These are phyloP conservation scores for Vitellaria paradoxa DNA, from an alignment of 179 eudicot genomes.

Conservation along the genomic window DNA sequence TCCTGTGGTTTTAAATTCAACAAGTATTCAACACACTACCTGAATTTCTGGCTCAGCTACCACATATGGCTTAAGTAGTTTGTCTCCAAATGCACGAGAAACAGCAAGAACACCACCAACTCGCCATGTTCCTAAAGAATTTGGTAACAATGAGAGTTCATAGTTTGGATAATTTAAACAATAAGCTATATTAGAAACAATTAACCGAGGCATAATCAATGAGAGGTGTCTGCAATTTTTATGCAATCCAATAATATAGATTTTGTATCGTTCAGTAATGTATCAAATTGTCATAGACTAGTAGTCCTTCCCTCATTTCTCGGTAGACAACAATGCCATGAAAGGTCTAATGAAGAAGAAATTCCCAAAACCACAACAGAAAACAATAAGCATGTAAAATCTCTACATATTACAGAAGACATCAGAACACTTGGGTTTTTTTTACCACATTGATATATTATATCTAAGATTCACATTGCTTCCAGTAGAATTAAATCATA, in stretches of 20 bases:
- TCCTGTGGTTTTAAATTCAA: neutral
- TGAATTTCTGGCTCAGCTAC: slow-evolving; percentile 82
- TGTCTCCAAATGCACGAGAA: slow-evolving; percentile 78
- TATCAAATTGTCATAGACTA: neutral
- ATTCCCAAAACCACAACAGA: neutral
- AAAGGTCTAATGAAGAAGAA: neutral
- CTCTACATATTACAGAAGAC: neutral
- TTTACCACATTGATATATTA: neutral
- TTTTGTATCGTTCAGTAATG: neutral
- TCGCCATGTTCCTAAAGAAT: slow-evolving; percentile 72
- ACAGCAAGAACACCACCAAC: slow-evolving; percentile 86
- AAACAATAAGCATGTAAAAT: neutral
- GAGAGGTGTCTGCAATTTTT: neutral
- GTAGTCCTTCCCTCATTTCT: neutral
- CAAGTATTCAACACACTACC: slow-evolving; percentile 28
- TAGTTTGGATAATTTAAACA: neutral
- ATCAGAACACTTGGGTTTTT: neutral
- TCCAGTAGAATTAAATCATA: neutral
- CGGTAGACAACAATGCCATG: neutral
- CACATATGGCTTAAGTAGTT: slow-evolving; percentile 57
- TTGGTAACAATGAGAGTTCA: neutral
- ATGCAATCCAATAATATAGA: neutral
- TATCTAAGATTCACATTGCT: neutral
- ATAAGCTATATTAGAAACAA: neutral
- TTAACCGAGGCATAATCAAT: neutral